phyloP scores from a whole-genome alignment of 331 rosid genomes.

The Dryas integrifolia region DNA sequence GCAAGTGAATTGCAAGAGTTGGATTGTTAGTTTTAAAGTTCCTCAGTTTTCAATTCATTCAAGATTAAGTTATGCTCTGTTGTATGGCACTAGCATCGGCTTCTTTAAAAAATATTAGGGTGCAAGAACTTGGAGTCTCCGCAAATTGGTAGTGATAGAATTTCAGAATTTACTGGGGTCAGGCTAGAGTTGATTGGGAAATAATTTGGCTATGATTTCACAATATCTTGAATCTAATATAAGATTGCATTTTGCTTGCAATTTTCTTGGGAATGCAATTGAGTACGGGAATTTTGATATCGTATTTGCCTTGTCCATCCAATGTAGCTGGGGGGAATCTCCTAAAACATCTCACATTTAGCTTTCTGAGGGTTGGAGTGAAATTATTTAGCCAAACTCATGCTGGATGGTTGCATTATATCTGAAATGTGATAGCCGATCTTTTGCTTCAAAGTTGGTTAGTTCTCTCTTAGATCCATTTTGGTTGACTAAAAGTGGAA shows the following conservation, averaged over 20 bases:
- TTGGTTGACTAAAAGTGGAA: not conserved
- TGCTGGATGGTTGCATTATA: not conserved
- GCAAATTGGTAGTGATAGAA: not conserved
- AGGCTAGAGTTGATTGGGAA: not conserved
- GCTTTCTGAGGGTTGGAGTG: conserved; percentile 2
- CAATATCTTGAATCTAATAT: not conserved
- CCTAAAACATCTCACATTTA: not conserved
- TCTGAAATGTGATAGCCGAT: not conserved
- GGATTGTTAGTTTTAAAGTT: not conserved
- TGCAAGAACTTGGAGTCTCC: not conserved
- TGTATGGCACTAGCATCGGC: not conserved
- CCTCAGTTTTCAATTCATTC: not conserved
- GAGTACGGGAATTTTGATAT: not conserved
- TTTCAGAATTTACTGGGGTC: not conserved
- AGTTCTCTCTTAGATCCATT: not conserved
- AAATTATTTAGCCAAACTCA: not conserved
- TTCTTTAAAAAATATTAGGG: not conserved
- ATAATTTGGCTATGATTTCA: not conserved
- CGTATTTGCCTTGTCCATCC: not conserved
- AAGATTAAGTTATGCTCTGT: not conserved
- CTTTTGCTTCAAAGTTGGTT: not conserved
- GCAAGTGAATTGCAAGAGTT: conserved; percentile 3
- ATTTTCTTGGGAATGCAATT: not conserved
- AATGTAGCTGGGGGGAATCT: not conserved
- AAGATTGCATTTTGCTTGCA: not conserved